These are phyloP conservation scores for Fusarium devonianum DNA, from an alignment of 2,329 filamentous ascomycete species.

Conservation along the genomic window DNA sequence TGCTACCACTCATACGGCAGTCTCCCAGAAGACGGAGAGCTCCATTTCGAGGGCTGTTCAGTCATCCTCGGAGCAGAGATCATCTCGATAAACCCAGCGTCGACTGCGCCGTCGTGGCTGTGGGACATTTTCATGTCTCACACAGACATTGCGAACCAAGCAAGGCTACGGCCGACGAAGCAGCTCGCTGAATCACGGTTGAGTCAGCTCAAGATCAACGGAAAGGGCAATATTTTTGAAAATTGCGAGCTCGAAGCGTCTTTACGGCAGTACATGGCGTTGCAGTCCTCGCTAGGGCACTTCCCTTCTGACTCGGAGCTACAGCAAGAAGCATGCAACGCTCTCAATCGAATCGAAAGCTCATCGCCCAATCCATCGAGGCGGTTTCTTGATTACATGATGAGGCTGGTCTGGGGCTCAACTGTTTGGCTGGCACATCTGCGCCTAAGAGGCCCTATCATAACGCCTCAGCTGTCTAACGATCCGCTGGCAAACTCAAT, in stretches of 20 bases:
- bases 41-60: conserved; percentile 31
- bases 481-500: conserved; percentile 8
- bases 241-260: conserved; percentile 30
- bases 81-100: conserved; percentile 20
- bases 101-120: conserved; percentile 20
- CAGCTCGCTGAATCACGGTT: conserved; percentile 22
- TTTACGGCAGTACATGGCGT: conserved; percentile 20
- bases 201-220: conserved; percentile 29
- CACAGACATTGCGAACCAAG: conserved; percentile 24
- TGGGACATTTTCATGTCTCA: conserved; percentile 34
- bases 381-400: conserved; percentile 25
- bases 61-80: conserved; percentile 26
- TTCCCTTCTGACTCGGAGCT: conserved; percentile 25
- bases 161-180: conserved; percentile 19
- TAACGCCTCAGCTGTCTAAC: conserved; percentile 3
- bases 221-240: conserved; percentile 32
- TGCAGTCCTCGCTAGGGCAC: conserved; percentile 19
- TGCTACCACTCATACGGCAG: conserved; percentile 9
- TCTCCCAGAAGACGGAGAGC: conserved; percentile 17
- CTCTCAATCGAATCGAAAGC: conserved; percentile 2
- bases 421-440: conserved; percentile 22
- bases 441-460: conserved; percentile 9
- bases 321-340: conserved; percentile 28
- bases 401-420: conserved; percentile 28
- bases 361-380: conserved; percentile 12